Conservation (phyloP, 2,329 filamentous ascomycete species). For the Phyllosticta citrichinensis region DNA sequence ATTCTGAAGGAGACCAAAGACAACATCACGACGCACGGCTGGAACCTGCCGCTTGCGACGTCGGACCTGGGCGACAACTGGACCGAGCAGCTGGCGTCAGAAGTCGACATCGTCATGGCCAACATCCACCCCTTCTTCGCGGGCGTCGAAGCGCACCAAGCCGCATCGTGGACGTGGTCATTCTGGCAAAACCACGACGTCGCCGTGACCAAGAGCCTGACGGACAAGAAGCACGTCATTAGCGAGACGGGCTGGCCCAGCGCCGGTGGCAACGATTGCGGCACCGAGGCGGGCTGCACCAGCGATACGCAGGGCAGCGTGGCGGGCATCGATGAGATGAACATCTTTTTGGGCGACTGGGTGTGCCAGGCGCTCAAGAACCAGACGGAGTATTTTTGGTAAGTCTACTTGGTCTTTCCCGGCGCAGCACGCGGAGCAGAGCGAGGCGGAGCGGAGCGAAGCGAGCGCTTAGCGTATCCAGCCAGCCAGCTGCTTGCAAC, state of each 20-base stretch:
- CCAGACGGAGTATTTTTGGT: conserved; percentile 90
- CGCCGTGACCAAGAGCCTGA: conserved; percentile 47
- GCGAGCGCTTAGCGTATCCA: too few species aligned
- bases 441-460: too few species aligned
- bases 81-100: conserved; percentile 56
- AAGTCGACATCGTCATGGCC: conserved; percentile 84
- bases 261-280: conserved; percentile 70
- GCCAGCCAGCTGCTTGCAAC: too few species aligned
- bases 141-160: conserved; percentile 57
- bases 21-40: conserved; percentile 57
- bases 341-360: conserved; percentile 77
- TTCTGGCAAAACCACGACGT: conserved; percentile 72
- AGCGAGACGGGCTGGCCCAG: conserved; percentile 89
- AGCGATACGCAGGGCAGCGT: conserved; percentile 52
- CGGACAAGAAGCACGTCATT: conserved; percentile 61
- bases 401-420: conserved; percentile 18
- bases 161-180: conserved; percentile 68
- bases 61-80: conserved; percentile 86
- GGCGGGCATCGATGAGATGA: conserved; percentile 70
- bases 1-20: conserved; percentile 58
- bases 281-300: conserved; percentile 46
- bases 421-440: too few species aligned
- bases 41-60: conserved; percentile 66
- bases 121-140: conserved; percentile 97
- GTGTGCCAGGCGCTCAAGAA: conserved; percentile 72